Evolutionary conservation across 2,329 filamentous ascomycete genomes (phyloP), one percentile per base, ranked within the genome.

Genomic region (Sclerotinia subarctica): DNA sequence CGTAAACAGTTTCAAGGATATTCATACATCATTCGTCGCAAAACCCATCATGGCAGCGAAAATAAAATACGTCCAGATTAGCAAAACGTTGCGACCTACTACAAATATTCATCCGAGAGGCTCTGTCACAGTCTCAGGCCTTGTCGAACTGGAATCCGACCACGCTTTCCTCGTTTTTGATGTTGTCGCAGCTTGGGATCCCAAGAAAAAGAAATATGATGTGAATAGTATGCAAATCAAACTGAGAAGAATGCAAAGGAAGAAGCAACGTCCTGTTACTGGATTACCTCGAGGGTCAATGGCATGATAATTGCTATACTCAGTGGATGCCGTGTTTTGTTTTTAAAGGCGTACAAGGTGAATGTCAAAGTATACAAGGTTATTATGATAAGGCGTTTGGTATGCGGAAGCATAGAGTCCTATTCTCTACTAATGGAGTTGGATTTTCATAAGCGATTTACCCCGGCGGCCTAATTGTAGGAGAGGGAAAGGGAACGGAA

Each of bases 161-260:
- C 80, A 77, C 29, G 81, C 81, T 0, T 79, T 79, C 62, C 74
- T 88, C 66, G 80, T 82, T 2, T 78, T 88, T 17, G 83, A 86
- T 69, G 84, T 85, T 2, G 69, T 77, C 15, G 83, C 80, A 2
- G 86, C 82, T 76, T 89, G 85, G 76, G 81, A 88, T 73, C 85
- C 86, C 1, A 84, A 85, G 74, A 82, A 81, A 52, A 80, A 81
- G 69, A 79, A 69, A 15, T 78, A 73, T 67, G 75, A 78, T 70
- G 17, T 67, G 17, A 75, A 72, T 21, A 79, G 77, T 60, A 74
- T 79, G 73, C 59, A 70, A 44, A 78, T 83, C 57, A 74, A 76
- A n/a, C 72, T 85, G 24, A 80, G 81, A 72, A 79, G 82, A 69
- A 72, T 83, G 68, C 81, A 80, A 68, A 71, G 78, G n/a, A 81